Percentiles rank a stretch among this genome's conserved stretches.
These are phyloP conservation scores for Collybiopsis luxurians DNA, from an alignment of 768 basidiomycete species.

Conservation along the genomic window DNA sequence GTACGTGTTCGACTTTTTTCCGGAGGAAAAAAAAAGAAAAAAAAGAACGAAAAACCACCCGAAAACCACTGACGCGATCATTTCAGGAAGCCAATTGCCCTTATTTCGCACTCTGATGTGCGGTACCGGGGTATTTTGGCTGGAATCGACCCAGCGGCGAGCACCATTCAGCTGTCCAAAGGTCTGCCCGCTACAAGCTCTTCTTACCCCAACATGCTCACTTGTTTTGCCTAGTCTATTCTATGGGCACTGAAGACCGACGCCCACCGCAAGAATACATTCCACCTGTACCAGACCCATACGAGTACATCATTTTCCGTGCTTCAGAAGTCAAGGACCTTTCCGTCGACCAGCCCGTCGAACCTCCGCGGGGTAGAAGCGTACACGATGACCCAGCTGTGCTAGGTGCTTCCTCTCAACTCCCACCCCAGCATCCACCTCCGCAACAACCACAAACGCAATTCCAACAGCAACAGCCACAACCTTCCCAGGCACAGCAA, in stretches of 20 bases:
- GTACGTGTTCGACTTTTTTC: constrained; percentile 34
- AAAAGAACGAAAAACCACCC: not conserved
- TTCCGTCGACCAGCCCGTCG: constrained; percentile 57
- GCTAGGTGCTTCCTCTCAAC: constrained; percentile 56
- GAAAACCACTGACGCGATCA: not conserved
- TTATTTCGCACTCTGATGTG: constrained; percentile 89
- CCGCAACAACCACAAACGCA: constrained; percentile 28
- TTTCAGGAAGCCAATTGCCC: constrained; percentile 79
- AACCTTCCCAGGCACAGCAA: constrained; percentile 17
- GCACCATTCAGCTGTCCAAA: constrained; percentile 86
- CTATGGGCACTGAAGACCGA: constrained; percentile 86
- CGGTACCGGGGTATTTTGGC: constrained; percentile 86
- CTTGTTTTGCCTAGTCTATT: constrained; percentile 57
- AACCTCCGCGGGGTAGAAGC: constrained; percentile 52
- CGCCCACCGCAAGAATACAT: constrained; percentile 77
- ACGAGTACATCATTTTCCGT: constrained; percentile 89
- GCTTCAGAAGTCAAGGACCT: constrained; percentile 89
- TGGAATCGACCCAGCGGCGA: constrained; percentile 81
- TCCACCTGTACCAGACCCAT: constrained; percentile 79
- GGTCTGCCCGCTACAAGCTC: constrained; percentile 39
- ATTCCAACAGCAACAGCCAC: constrained; percentile 19
- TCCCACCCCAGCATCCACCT: constrained; percentile 17
- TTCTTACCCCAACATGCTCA: constrained; percentile 2
- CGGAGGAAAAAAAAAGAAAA: not conserved
- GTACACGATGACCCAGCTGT: constrained; percentile 86